Base-by-base conservation (phyloP, 768 basidiomycete species). In the Omphalotus guepiniiformis region DNA sequence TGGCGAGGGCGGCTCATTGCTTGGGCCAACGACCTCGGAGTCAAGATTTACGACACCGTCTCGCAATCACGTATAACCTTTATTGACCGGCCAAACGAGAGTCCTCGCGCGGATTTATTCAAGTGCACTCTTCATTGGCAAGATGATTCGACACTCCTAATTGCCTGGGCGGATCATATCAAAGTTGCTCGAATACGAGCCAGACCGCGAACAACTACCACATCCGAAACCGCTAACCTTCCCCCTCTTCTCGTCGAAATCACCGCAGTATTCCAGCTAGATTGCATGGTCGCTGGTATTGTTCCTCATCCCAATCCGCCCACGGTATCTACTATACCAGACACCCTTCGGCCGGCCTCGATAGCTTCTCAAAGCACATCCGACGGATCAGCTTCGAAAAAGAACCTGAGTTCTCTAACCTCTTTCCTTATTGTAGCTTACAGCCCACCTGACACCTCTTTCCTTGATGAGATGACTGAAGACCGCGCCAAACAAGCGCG, bases 11-110 rank as follows among this genome's bases (percentile, higher is more conserved):
- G 78, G 39, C 71, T 96, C 25, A 92, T 97, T 54, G 93, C 93
- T 0, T 99, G 96, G 96, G 92, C 94, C 3, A 96, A 93, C 55
- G 96, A 99, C 61, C 56, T 82, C 35, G 95, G 95, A 12, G 88
- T 97, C 45, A 95, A 93, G 61, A 85, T 99, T 39, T 95, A 94
- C 61, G 94, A 97, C 62, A 85, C 82, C 0, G 68, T 70, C 3
- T 86, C 86, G 0, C 81, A 85, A 54, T 80, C 80, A 16, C 82
- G 87, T 6, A 84, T 98, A 39, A 84, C 85, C 0, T 91, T 79
- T 61, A 93, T 97, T 44, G 89, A 94, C 63, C 76, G 93, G 29
- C 83, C 86, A 12, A 58, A 76, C 0, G 81, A 88, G 52, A 84
- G 89, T 49, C 96, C 95, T 2, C 80, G 96, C 32, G 88, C 93